Conservation (phyloP, 202 grass and related monocot genomes). For the Hordeum pubiflorum region DNA sequence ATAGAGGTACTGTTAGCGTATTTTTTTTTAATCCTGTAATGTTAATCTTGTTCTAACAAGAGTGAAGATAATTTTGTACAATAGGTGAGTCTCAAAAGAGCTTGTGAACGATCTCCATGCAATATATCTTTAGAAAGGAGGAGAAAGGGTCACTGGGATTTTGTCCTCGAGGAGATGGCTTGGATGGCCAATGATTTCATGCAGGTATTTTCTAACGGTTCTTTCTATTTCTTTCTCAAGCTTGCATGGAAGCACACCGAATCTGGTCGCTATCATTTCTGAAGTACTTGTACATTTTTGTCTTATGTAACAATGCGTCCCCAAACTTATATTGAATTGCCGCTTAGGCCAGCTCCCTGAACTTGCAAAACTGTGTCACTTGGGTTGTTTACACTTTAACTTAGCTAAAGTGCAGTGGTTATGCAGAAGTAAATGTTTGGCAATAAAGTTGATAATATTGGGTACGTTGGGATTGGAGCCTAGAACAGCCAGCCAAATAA, state of each 20-base stretch:
- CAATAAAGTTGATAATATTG: neutral
- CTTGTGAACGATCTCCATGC: conserved; percentile 45
- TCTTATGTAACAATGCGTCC: neutral
- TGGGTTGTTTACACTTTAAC: conserved; percentile 4
- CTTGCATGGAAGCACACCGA: neutral
- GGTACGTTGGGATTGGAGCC: no score
- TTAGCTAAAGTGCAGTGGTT: neutral
- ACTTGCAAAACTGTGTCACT: neutral
- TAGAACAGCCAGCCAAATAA: no score
- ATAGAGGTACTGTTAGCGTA: conserved; percentile 67
- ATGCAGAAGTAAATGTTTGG: neutral
- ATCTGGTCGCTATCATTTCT: conserved; percentile 8
- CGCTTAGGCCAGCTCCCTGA: neutral
- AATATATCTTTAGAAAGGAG: conserved; percentile 66
- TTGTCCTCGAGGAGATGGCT: conserved; percentile 92
- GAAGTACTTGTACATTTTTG: neutral
- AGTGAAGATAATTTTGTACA: conserved; percentile 20
- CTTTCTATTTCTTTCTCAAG: conserved; percentile 4
- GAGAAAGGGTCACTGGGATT: conserved; percentile 84
- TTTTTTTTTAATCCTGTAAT: neutral
- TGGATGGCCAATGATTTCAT: conserved; percentile 98
- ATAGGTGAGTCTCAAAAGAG: conserved; percentile 56
- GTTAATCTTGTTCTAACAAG: conserved; percentile 22
- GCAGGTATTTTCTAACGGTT: conserved; percentile 58
- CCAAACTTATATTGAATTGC: neutral